Conservation (phyloP, 2,329 filamentous ascomycete species). For the Fusarium brevicatenulatum region DNA sequence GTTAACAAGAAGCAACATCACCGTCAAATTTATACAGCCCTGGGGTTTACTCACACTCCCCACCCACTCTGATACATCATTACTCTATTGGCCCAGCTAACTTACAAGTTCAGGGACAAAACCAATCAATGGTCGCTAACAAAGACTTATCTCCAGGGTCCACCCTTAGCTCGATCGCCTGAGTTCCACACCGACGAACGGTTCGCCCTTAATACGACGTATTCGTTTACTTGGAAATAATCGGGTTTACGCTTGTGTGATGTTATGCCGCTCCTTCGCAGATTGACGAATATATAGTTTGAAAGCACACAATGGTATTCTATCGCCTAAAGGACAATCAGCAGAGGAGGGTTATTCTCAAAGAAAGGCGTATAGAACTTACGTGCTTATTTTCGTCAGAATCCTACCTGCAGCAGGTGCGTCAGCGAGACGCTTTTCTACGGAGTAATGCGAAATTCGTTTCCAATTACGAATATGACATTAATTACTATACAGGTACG, state of each 20-base stretch:
- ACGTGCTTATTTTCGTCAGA: not conserved
- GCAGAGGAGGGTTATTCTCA: not conserved
- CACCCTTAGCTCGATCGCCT: slow-evolving; percentile 29
- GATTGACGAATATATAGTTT: slow-evolving; percentile 11
- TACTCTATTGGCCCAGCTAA: slow-evolving; percentile 25
- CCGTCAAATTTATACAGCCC: slow-evolving; percentile 13
- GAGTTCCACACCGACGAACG: slow-evolving; percentile 20
- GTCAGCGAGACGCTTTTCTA: not conserved
- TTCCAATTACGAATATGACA: not conserved
- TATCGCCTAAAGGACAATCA: not conserved
- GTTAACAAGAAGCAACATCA: not conserved
- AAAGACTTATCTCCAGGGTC: slow-evolving; percentile 27
- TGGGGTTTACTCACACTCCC: slow-evolving; percentile 18
- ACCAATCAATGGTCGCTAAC: slow-evolving; percentile 18
- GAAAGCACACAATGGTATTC: not conserved
- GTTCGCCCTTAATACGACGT: slow-evolving; percentile 33
- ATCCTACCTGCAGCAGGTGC: not conserved
- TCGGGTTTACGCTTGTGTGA: not conserved
- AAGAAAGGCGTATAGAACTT: not conserved
- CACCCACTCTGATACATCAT: not conserved
- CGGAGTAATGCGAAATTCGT: not conserved
- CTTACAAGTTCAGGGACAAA: slow-evolving; percentile 25
- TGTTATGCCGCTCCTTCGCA: not conserved
- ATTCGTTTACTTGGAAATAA: slow-evolving; percentile 38
- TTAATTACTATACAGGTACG: not conserved